phyloP scores from a whole-genome alignment of 805 yeast genomes.

The Monosporozyma yasuniensis region DNA sequence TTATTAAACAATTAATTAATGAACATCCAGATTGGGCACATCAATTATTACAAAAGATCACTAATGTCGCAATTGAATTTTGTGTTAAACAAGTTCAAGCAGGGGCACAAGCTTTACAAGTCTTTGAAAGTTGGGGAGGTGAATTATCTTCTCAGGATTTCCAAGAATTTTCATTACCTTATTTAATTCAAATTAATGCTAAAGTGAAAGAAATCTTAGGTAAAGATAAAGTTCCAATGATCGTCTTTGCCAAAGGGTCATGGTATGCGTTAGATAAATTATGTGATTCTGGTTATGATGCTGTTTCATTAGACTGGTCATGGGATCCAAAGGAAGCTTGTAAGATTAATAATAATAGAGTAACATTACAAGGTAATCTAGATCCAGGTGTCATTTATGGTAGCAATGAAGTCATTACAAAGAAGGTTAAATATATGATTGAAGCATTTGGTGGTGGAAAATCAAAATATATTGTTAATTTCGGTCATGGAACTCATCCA shows the following conservation, averaged over 20 bases:
- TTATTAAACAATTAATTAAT: conserved; percentile 87
- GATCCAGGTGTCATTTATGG: conserved; percentile 97
- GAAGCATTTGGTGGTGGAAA: conserved; percentile 90
- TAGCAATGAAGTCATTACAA: conserved; percentile 65
- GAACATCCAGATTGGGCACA: conserved; percentile 66
- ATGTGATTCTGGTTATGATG: conserved; percentile 72
- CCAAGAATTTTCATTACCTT: conserved; percentile 81
- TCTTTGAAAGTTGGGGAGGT: conserved; percentile 97
- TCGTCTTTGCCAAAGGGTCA: conserved; percentile 91
- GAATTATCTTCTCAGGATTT: conserved; percentile 89
- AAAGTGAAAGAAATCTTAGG: conserved; percentile 62
- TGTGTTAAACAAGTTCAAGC: conserved; percentile 91
- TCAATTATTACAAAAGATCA: conserved; percentile 59
- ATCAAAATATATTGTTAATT: conserved; percentile 81
- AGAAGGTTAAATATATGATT: conserved; percentile 82
- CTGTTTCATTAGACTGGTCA: conserved; percentile 90
- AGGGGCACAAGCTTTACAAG: conserved; percentile 96
- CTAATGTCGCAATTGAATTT: conserved; percentile 87
- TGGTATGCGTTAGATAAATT: conserved; percentile 91
- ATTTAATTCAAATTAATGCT: conserved; percentile 63
- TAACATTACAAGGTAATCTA: conserved; percentile 84
- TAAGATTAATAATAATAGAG: conserved; percentile 61
- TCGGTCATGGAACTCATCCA: conserved; percentile 98
- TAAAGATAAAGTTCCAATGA: conserved; percentile 67
- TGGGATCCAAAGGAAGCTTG: conserved; percentile 82